These are phyloP conservation scores for Canavalia ensiformis DNA, from an alignment of 306 rosid species.

Conservation along the genomic window DNA sequence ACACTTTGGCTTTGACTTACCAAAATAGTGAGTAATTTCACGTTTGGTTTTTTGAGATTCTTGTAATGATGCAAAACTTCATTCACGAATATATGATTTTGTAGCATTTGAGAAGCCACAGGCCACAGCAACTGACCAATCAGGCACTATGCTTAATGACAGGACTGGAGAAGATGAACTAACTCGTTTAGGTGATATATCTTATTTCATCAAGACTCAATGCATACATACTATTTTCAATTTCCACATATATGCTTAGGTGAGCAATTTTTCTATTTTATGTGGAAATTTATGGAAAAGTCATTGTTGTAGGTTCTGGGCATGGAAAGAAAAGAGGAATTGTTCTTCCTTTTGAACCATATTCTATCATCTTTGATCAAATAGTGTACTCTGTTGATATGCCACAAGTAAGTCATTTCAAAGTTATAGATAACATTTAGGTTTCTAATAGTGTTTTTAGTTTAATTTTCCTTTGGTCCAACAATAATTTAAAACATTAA, in stretches of 20 bases:
- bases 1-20: conserved; percentile 52
- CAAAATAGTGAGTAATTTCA: conserved; percentile 58
- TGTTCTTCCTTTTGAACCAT: conserved; percentile 72
- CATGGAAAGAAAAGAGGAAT: conserved; percentile 58
- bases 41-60: conserved; percentile 31
- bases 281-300: conserved; percentile 48
- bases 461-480: neutral
- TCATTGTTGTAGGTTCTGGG: conserved; percentile 30
- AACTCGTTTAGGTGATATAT: conserved; percentile 45
- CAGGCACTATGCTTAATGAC: conserved; percentile 31
- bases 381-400: conserved; percentile 68
- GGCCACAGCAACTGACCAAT: conserved; percentile 47
- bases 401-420: conserved; percentile 58
- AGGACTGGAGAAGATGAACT: conserved; percentile 41
- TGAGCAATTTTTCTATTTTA: neutral
- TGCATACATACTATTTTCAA: neutral
- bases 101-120: conserved; percentile 58
- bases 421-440: neutral
- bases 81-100: conserved; percentile 21
- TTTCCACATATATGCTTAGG: neutral
- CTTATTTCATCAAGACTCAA: neutral
- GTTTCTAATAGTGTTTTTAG: neutral
- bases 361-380: conserved; percentile 62
- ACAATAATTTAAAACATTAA: neutral
- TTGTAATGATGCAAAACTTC: conserved; percentile 7